Evolutionary conservation across 305 asterid genomes (phyloP).

Genomic region (Fraxinus dipetala): DNA sequence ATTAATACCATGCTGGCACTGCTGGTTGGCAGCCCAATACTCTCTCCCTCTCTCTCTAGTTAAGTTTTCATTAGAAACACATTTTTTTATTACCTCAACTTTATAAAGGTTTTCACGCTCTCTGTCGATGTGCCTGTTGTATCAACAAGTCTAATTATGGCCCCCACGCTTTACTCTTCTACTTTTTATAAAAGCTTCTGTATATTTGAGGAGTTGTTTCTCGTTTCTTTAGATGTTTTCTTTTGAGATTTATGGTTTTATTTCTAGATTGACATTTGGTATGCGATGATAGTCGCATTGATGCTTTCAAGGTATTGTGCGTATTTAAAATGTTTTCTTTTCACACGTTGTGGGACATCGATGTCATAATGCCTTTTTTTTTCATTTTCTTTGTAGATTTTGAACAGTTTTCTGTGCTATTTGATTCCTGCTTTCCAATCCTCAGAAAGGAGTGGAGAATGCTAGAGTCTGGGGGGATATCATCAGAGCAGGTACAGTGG

Average conservation of each 20-base stretch:
- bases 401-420: slow-evolving; percentile 39
- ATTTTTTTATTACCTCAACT: background rate
- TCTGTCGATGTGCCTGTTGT: background rate
- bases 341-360: background rate
- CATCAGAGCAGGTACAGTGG: slow-evolving; percentile 50
- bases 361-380: background rate
- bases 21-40: background rate
- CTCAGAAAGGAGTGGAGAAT: slow-evolving; percentile 63
- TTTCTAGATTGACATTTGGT: background rate
- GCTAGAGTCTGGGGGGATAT: slow-evolving; percentile 45
- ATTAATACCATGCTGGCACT: background rate
- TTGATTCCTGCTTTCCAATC: slow-evolving; percentile 53
- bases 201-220: background rate
- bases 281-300: slow-evolving; percentile 2
- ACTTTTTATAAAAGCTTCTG: background rate
- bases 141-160: background rate
- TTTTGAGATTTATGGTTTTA: slow-evolving; percentile 12
- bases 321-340: slow-evolving; percentile 5
- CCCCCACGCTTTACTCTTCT: background rate
- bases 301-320: background rate
- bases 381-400: slow-evolving; percentile 39
- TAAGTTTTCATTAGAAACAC: background rate
- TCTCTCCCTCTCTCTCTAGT: background rate
- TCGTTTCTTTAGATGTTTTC: slow-evolving; percentile 8
- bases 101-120: background rate